phyloP scores from a whole-genome alignment of 78 protist species.

The Guillardia theta region DNA sequence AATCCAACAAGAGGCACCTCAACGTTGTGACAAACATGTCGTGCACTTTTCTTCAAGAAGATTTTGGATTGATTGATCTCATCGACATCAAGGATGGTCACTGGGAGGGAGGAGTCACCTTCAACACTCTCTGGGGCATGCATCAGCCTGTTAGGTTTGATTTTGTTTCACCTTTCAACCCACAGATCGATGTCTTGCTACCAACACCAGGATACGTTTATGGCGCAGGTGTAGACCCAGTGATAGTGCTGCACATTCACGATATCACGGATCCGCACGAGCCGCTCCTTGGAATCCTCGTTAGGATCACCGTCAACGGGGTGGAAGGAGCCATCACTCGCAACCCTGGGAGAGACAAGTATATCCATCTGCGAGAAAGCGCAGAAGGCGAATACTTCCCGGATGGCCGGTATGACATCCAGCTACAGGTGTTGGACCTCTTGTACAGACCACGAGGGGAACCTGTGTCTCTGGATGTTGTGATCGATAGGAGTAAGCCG shows the following conservation, averaged over 20 bases:
- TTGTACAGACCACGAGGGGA: background rate
- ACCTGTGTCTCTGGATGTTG: background rate
- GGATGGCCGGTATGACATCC: background rate
- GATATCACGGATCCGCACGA: background rate
- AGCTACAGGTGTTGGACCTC: background rate
- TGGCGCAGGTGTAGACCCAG: background rate
- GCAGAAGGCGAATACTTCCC: background rate
- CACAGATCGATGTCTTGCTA: background rate
- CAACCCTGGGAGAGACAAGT: constrained; percentile 25
- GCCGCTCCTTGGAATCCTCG: background rate
- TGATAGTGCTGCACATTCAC: background rate
- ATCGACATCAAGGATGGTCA: background rate
- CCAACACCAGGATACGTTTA: background rate
- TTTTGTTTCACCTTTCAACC: background rate
- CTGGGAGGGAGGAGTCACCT: background rate
- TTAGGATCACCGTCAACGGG: background rate
- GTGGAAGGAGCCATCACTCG: background rate
- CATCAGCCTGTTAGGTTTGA: background rate
- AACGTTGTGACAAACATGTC: background rate
- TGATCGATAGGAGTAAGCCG: background rate
- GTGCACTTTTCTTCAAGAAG: background rate
- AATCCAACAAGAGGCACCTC: background rate
- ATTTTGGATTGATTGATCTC: background rate
- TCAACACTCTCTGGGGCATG: background rate
- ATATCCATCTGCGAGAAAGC: background rate